Base-by-base conservation (phyloP, 1,139 yeast genomes). In the Lodderomyces jiufengensis region DNA sequence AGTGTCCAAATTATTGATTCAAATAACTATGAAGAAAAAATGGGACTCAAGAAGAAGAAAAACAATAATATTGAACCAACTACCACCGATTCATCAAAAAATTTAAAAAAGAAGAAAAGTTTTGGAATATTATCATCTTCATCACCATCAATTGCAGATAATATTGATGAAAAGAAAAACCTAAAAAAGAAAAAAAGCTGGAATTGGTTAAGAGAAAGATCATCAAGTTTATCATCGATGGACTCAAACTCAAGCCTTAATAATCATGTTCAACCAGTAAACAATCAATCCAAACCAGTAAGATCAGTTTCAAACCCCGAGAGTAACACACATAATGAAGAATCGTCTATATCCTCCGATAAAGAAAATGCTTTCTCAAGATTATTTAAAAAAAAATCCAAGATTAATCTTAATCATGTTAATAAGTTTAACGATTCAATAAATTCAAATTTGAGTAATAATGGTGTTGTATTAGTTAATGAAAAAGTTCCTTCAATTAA, bases 351-450 rank as follows among this genome's bases (percentile, higher is more conserved):
- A 5, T 24, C 24, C 20, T 26, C 38, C 3, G 61, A 63, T 3
- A 65, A 66, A 45, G 74, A 68, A 40, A 70, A 66, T 41, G 66
- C 69, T 38, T 65, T 71, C 13, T 50, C 67, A 18, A 69, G 68
- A 44, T 57, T 71, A 21, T 71, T 71, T 58, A 69, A 66, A 50
- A 64, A 68, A 52, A 69, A 66, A 43, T 54, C 63, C 48, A 68
- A 66, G 41, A 56, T 62, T 6, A 32, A 25, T 26, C 18, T 32
- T 12, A 13, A 21, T 4, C 26, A 11, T 37, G 51, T 59, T 6
- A 27, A 32, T 18, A 23, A 40, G 6, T 32, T 36, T 12, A 18
- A 36, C 1, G 33, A 31, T 5, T 37, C 45, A 8, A 13, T 39
- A 18, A 36, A 37, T 34, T 35, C 41, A 22, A 25, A 31, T 8